phyloP scores from a whole-genome alignment of 2,329 filamentous ascomycete species.

The Neonectria hederae region DNA sequence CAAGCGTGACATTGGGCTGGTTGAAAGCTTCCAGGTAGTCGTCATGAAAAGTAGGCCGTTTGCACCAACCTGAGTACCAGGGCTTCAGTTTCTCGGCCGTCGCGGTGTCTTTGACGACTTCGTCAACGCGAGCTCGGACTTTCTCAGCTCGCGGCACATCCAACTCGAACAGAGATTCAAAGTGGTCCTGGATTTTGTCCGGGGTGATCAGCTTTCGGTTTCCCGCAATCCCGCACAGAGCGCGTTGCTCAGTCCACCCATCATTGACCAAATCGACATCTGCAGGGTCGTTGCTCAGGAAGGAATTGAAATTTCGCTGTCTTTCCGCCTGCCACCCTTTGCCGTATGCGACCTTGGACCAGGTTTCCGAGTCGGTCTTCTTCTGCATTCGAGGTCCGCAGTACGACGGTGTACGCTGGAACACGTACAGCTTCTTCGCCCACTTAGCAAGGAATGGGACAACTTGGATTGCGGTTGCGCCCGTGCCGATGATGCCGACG shows the following conservation, averaged over 20 bases:
- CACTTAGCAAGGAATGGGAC: not conserved
- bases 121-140: conserved; percentile 7
- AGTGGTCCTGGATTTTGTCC: conserved; percentile 26
- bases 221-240: too few relatives aligned
- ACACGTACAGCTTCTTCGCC: conserved; percentile 4
- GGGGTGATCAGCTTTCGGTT: too few relatives aligned
- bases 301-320: not conserved
- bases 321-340: conserved; percentile 54
- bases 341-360: not conserved
- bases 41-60: conserved; percentile 70
- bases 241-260: too few relatives aligned
- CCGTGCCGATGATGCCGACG: conserved; percentile 5
- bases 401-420: conserved; percentile 5
- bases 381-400: not conserved
- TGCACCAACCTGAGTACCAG: conserved; percentile 71
- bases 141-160: conserved; percentile 3
- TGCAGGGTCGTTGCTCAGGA: not conserved
- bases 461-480: not conserved
- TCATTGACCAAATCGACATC: not conserved
- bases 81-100: conserved; percentile 64
- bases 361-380: not conserved
- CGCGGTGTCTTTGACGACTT: conserved; percentile 55
- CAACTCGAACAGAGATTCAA: not conserved
- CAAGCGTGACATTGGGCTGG: conserved; percentile 61
- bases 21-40: conserved; percentile 55